Evolutionary conservation across 2,329 filamentous ascomycete species (phyloP).

Genomic region (Botrytis byssoidea): DNA sequence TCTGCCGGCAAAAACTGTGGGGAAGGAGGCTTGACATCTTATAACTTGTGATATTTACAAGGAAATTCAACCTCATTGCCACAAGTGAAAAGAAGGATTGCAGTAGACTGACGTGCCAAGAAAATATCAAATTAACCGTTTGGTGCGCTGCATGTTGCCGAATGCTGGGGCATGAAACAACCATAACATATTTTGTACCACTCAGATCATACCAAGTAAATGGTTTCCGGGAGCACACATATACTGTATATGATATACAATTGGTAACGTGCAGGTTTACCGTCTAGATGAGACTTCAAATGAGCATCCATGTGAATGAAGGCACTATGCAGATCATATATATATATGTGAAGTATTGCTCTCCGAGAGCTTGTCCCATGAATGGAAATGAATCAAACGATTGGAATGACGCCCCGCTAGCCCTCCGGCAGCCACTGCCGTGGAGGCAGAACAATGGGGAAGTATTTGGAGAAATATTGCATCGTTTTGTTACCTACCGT

Average conservation of each 20-base stretch:
- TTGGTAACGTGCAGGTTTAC: not conserved
- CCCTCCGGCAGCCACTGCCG: not conserved
- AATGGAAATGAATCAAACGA: not conserved
- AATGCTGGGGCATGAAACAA: conserved; percentile 12
- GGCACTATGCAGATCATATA: not conserved
- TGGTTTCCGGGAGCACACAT: not conserved
- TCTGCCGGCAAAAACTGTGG: conserved; percentile 16
- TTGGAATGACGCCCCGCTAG: not conserved
- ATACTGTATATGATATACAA: not conserved
- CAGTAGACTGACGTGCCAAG: not conserved
- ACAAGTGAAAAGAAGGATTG: conserved; percentile 10
- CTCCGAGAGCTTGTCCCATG: not conserved
- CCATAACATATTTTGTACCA: conserved; percentile 5
- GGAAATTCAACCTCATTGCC: not conserved
- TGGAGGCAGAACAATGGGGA: not conserved
- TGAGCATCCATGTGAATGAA: not conserved
- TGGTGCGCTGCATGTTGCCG: conserved; percentile 8
- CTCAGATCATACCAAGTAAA: conserved; percentile 4
- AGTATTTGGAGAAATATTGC: not conserved
- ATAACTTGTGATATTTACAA: conserved; percentile 13
- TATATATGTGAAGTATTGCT: not conserved
- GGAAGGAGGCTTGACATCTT: conserved; percentile 15
- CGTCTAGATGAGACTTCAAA: not conserved
- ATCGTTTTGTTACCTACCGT: not conserved
- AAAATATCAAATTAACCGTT: conserved; percentile 10